These are phyloP conservation scores for Achaetomiella virescens DNA, from an alignment of 495 filamentous ascomycete genomes.

Conservation along the genomic window DNA sequence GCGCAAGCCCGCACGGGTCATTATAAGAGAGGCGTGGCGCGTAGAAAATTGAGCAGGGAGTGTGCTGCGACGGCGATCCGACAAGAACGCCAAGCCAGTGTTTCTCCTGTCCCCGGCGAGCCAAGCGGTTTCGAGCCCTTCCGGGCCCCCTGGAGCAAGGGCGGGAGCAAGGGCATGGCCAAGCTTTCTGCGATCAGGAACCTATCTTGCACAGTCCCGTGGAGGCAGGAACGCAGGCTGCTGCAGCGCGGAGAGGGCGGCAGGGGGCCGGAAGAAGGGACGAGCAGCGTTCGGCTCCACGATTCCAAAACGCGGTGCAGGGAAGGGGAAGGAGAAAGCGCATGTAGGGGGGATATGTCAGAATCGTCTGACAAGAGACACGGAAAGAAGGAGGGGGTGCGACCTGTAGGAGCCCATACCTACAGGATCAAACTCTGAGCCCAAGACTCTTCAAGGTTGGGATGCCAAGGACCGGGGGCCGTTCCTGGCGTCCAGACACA, in stretches of 20 bases:
- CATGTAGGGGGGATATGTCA: slow-evolving; percentile 4
- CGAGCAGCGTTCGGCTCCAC: slow-evolving; percentile 37
- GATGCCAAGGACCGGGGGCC: neutral
- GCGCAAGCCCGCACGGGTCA: slow-evolving; percentile 16
- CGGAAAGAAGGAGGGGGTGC: neutral
- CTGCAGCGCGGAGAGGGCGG: slow-evolving; percentile 17
- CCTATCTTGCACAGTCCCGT: too few species aligned
- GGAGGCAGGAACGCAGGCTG: neutral
- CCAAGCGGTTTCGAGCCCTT: slow-evolving; percentile 30
- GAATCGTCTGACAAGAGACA: slow-evolving; percentile 13
- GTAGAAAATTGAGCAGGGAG: slow-evolving; percentile 17
- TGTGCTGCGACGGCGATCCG: slow-evolving; percentile 22
- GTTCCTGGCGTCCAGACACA: neutral
- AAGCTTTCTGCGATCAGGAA: slow-evolving; percentile 30
- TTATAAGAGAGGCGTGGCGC: slow-evolving; percentile 22
- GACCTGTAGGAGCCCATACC: neutral
- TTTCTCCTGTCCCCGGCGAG: slow-evolving; percentile 35
- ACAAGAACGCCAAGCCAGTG: slow-evolving; percentile 33
- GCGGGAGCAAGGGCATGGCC: slow-evolving; percentile 13
- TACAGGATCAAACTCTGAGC: neutral
- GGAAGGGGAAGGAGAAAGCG: slow-evolving; percentile 20
- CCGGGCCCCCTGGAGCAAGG: slow-evolving; percentile 3
- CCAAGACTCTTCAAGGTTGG: neutral
- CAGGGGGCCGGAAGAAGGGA: slow-evolving; percentile 14
- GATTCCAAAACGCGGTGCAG: slow-evolving; percentile 41